Percentiles rank a stretch among this genome's conserved stretches.
Conservation (phyloP, 352 stramenopile genomes). For the Globisporangium viniferum region DNA sequence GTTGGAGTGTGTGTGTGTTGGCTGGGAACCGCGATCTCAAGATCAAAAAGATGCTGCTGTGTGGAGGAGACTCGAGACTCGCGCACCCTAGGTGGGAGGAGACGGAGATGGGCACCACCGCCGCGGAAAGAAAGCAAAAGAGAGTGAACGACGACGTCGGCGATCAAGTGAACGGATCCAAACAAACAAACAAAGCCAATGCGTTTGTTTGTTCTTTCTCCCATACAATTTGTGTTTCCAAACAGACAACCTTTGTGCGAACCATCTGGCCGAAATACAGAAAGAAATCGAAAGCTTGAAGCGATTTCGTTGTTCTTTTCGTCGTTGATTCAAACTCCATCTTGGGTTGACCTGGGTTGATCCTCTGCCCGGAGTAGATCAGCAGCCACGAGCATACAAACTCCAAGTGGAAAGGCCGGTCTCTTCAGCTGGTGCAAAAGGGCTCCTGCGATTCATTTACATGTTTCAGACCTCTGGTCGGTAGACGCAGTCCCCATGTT, state of each 20-base stretch:
- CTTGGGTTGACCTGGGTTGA: not conserved
- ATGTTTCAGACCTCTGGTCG: constrained; percentile 7
- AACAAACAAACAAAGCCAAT: not conserved
- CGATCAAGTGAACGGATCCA: not conserved
- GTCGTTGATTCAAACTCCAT: not conserved
- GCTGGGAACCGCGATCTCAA: not conserved
- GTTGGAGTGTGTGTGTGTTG: not conserved
- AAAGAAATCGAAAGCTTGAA: not conserved
- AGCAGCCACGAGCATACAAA: constrained; percentile 7
- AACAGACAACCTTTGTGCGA: not conserved
- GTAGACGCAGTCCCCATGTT: not conserved
- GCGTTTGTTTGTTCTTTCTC: not conserved
- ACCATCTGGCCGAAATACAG: not conserved
- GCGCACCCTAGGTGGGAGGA: not conserved
- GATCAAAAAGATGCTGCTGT: constrained; percentile 5
- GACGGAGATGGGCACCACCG: constrained; percentile 6
- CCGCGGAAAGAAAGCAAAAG: not conserved
- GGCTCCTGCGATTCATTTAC: constrained; percentile 13
- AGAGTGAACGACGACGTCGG: not conserved
- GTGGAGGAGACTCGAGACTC: not conserved
- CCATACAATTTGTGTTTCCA: not conserved
- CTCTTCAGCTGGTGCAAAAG: not conserved
- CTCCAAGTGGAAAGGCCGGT: not conserved
- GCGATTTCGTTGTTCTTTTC: constrained; percentile 5
- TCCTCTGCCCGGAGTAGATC: constrained; percentile 1